Base-by-base conservation (phyloP, 352 stramenopile genomes). In the Saprolegnia diclina region DNA sequence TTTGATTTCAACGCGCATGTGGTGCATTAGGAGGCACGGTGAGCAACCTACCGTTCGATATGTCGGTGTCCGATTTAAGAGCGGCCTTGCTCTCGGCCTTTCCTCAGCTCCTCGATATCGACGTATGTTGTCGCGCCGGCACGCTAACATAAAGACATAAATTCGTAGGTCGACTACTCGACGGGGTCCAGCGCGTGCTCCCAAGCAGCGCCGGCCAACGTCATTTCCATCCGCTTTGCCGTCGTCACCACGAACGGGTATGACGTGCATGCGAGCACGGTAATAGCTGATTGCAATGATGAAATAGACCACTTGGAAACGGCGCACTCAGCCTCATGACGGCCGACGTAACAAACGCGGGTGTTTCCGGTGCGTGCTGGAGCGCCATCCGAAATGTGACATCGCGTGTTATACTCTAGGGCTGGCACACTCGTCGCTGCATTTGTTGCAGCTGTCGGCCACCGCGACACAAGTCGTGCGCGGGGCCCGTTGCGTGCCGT, bases 141-240 rank as follows among this genome's bases (percentile, higher is more conserved):
- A 24, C 21, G 14, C 32, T n/a, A n/a, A n/a, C n/a, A n/a, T n/a
- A n/a, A n/a, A n/a, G n/a, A 45, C 18, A 45, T 46, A 16, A 24
- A 48, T 64, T 32, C 26, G 56, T 67, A 67, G 61, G 45, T 92
- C 22, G 65, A 40, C 0, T 89, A 74, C 69, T 73, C 77, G 0
- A 66, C 64, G 13, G 71, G 69, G 0, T 73, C 73, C 0, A 62
- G 73, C 0, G 85, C 81, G 22, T 92, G 84, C 48, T 81, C 76
- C 14, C 32, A 19, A 5, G 24, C 61, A 0, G 76, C 76, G 22
- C 57, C 72, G 11, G 84, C 81, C 9, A 90, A 80, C 14, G 81
- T 72, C 14, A 85, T 79, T 29, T 88, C 78, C 0, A 78, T 89
- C 52, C 70, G 62, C n/a, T 92, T 90, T 59, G 78, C 89, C 9